Base-by-base conservation (phyloP, 345 rosid species). In the Linum lewisii region DNA sequence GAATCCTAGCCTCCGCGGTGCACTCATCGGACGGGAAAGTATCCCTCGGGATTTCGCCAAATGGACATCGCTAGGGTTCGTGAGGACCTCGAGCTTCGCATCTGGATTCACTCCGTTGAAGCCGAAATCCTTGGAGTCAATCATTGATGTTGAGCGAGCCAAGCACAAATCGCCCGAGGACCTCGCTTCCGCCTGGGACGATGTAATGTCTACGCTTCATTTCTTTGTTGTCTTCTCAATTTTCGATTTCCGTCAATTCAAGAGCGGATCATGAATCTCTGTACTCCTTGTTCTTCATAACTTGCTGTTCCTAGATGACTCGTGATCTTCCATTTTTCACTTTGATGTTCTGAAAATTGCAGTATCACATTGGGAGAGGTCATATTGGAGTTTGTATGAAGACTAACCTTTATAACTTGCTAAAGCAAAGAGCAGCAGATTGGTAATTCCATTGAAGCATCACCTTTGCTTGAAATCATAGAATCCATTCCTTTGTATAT, bases 291-390 rank as follows among this genome's bases (percentile, higher is more conserved):
- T 51, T 50, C n/a, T n/a, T 8, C 5, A 51, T 51, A 7, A n/a
- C 21, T 51, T 51, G 21, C 1, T n/a, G 54, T 51, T 51, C 22
- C 22, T 51, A 1, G 22, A 51, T 52, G 7, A 52, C 55, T 7
- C 2, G 24, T 20, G 55, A 52, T 20, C 14, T 52, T 20, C n/a
- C n/a, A 4, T 52, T 21, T 52, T 38, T 15, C 11, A 9, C 16
- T 38, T 34, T 34, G 5, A 6, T 34, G 10, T 34, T 34, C 38
- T 5, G 5, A 34, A 34, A 7, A 51, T 51, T 9, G 10, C 75
- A 91, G 96, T 88, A 77, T 84, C 94, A 93, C 69, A 42, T 89
- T 72, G 97, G 95, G 75, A 78, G 99, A 65, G 92, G 94, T 57
- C 94, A 93, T 50, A 81, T 89, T 70, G 90, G 94, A 51, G 72